Base-by-base conservation (phyloP, 2,329 filamentous ascomycete genomes). In the Penicillium sp. region DNA sequence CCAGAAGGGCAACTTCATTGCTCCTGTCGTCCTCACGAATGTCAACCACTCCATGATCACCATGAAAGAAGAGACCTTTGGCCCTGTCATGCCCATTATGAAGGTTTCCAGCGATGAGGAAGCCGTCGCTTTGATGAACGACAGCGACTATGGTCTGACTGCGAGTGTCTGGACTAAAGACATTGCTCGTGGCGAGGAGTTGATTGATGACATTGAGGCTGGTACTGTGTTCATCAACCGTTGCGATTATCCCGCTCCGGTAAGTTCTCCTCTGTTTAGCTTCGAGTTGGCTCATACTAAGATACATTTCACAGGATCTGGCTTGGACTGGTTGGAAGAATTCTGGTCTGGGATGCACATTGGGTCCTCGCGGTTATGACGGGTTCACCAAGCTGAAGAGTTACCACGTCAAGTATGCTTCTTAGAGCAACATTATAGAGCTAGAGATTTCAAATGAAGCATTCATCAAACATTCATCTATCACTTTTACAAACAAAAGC, bases 281-380 rank as follows among this genome's bases (percentile, higher is more conserved):
- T 10, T 12, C 2, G 24, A 26, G 24, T 26, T 16, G 15, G 12
- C 18, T 10, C n/a, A 16, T 3, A 13, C 49, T 56, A 33, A 57
- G 34, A 23, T 7, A 26, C 16, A 3, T 61, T 2, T 8, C 8
- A 12, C 38, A 92, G 89, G 90, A 94, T 72, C 82, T 94, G 61
- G 89, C 90, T 9, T 94, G 89, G 90, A 92, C 90, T 3, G 92
- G 92, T 6, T 95, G 90, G 90, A 96, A 96, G 79, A 88, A 94
- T 69, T 95, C 90, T 49, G 91, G 92, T 56, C 89, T 89, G 74
- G 92, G 92, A 29, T 86, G 89, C 65, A 95, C 90, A 8, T 76
- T 96, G 64, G 91, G 89, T 73, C 86, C 80, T 61, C 93, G 90
- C 65, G 92, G 90, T 12, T 96, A 92, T 67, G 91, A 95, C 63